Percentiles rank a stretch among this genome's conserved stretches.
These are phyloP conservation scores for Malus sylvestris DNA, from an alignment of 306 rosid genomes.

Conservation along the genomic window DNA sequence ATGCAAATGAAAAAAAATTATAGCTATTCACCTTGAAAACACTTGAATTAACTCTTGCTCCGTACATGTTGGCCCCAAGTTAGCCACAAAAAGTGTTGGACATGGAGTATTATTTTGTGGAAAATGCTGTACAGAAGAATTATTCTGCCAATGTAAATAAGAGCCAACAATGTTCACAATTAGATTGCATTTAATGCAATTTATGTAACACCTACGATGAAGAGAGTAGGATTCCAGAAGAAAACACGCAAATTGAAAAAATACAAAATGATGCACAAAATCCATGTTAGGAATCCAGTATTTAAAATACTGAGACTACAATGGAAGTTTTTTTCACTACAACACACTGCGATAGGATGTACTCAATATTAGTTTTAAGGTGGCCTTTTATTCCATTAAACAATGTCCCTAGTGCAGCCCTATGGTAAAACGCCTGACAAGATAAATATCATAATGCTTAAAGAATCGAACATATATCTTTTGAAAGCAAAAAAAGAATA, in stretches of 20 bases:
- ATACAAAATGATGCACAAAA: background rate
- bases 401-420: background rate
- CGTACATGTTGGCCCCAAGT: conserved; percentile 79
- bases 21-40: conserved; percentile 62
- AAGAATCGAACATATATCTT: background rate
- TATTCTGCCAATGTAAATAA: conserved; percentile 28
- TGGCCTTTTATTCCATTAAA: background rate
- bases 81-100: conserved; percentile 89
- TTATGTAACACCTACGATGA: background rate
- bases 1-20: background rate
- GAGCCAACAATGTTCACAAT: background rate
- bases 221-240: background rate
- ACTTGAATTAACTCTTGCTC: conserved; percentile 76
- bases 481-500: background rate
- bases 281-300: background rate
- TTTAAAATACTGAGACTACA: background rate
- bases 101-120: conserved; percentile 57
- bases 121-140: conserved; percentile 32
- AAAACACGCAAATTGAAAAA: background rate
- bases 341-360: background rate
- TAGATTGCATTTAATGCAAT: too few species aligned
- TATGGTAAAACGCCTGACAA: background rate
- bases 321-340: background rate
- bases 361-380: background rate
- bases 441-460: background rate